phyloP scores from a whole-genome alignment of 1,139 yeast genomes.

The Ogataea hybrid region DNA sequence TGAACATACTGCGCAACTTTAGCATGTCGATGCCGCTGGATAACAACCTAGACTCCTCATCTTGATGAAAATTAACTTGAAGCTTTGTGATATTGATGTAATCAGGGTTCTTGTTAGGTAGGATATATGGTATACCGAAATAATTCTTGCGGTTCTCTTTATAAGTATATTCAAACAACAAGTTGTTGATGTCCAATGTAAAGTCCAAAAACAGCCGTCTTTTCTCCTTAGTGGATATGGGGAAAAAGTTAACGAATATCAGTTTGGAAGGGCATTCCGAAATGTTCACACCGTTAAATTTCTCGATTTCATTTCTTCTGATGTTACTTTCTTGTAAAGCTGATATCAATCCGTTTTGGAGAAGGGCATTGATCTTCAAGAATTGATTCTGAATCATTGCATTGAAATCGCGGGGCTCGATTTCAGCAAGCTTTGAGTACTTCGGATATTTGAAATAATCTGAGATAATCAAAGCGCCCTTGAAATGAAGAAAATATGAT shows the following conservation, averaged over 20 bases:
- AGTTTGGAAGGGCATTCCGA: constrained; percentile 28
- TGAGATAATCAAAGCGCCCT: constrained; percentile 31
- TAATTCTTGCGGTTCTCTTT: constrained; percentile 15
- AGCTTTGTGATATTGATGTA: constrained; percentile 27
- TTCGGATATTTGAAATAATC: constrained; percentile 33
- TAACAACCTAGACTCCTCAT: constrained; percentile 22
- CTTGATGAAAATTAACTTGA: constrained; percentile 20
- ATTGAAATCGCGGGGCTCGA: constrained; percentile 25
- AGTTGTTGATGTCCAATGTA: too few relatives aligned
- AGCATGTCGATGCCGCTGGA: neutral
- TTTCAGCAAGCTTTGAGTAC: constrained; percentile 25
- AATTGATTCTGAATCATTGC: constrained; percentile 27
- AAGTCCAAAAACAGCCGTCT: constrained; percentile 21
- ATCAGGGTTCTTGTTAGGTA: constrained; percentile 5
- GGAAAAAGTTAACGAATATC: constrained; percentile 29
- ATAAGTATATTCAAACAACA: constrained; percentile 12
- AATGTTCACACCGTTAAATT: constrained; percentile 19
- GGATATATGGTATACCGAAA: constrained; percentile 8
- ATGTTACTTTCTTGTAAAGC: constrained; percentile 29
- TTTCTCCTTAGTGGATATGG: constrained; percentile 21
- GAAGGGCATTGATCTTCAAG: constrained; percentile 23
- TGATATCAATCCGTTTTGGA: constrained; percentile 28
- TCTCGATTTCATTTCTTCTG: constrained; percentile 24
- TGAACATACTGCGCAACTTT: constrained; percentile 18
- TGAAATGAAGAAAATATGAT: constrained; percentile 26